Base-by-base conservation (phyloP, 371 early-diverging fungal genomes). In the Mortierella polycephala region DNA sequence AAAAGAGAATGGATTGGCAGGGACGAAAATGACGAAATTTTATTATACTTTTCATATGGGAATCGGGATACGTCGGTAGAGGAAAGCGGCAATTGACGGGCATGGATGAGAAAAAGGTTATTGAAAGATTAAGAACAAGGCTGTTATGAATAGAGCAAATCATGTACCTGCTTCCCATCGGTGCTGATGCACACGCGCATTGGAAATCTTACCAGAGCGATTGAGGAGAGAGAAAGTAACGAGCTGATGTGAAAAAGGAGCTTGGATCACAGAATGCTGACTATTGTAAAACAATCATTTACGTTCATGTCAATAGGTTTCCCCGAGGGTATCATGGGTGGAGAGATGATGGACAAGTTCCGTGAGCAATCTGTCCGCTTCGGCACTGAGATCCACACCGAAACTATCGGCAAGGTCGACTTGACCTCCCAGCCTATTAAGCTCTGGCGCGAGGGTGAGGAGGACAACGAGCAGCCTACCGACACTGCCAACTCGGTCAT, bases 371-470 rank as follows among this genome's bases (percentile, higher is more conserved):
- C 93, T 42, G 83, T 83, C 62, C 89, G 89, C 56, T 95, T 91
- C 82, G 96, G 95, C 59, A 96, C 96, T 16, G 86, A 84, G 41
- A 94, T 97, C 66, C 77, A 91, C 75, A 95, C 96, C 20, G 97
- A 97, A 84, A 97, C 98, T 51, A 93, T 97, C 64, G 85, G 92
- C 63, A 90, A 90, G 74, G 91, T 96, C 40, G 97, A 96, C 81
- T 81, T 93, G 39, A 85, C 89, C 47, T 63, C 85, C 64, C 89
- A 93, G 57, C 97, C 97, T 18, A 94, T 97, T 89, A 93, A 93
- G 88, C 82, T 95, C 66, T 96, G 96, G 97, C 89, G 90, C 75
- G 97, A 98, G 83, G 92, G 89, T 45, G 81, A 75, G 45, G 96
- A 94, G 68, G 82, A 79, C 64, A 83, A 90, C 55, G 86, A 82